These are phyloP conservation scores for Beta lomatogona DNA, from an alignment of 179 eudicot species.

Conservation along the genomic window DNA sequence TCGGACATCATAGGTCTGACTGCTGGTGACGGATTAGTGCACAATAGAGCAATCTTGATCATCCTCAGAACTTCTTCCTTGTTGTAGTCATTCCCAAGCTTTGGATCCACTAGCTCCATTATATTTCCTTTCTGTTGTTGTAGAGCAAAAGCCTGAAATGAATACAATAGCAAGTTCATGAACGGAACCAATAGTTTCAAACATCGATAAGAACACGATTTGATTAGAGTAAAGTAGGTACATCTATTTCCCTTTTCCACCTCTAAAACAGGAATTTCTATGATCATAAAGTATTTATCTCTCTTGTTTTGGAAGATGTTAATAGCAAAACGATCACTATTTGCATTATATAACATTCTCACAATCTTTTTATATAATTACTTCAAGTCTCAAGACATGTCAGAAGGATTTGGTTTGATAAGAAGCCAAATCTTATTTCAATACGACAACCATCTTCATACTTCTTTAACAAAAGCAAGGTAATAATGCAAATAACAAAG, in stretches of 20 bases:
- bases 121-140: slow-evolving; percentile 43
- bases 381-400: not conserved
- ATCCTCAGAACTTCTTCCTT: slow-evolving; percentile 40
- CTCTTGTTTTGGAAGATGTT: no score
- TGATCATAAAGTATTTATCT: not conserved
- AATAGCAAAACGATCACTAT: not conserved
- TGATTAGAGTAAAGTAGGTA: not conserved
- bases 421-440: not conserved
- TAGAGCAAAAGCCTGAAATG: slow-evolving; percentile 36
- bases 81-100: slow-evolving; percentile 32
- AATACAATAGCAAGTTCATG: not conserved
- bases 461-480: not conserved
- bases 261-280: not conserved
- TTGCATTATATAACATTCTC: not conserved
- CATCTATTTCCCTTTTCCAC: not conserved
- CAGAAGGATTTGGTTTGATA: not conserved
- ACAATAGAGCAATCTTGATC: slow-evolving; percentile 43
- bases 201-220: not conserved
- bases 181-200: not conserved
- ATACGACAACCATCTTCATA: no score
- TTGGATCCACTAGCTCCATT: slow-evolving; percentile 50
- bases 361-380: not conserved
- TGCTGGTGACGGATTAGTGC: slow-evolving; percentile 48
- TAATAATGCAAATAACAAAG: not conserved
- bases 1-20: slow-evolving; percentile 53